phyloP scores from a whole-genome alignment of 2,329 filamentous ascomycete genomes.

The Knufia petricola region DNA sequence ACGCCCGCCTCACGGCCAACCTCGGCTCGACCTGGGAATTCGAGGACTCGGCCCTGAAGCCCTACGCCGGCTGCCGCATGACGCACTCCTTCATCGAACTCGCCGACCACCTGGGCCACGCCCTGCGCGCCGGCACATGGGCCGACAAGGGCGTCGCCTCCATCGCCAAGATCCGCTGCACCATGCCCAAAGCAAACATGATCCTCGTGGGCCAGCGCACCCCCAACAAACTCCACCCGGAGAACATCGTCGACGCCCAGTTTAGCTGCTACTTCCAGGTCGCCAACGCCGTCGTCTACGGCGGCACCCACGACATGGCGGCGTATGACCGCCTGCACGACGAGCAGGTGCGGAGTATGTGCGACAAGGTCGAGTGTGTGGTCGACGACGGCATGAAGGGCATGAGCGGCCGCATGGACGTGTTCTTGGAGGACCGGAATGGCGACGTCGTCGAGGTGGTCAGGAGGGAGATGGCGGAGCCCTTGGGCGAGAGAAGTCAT shows the following conservation, averaged over 20 bases:
- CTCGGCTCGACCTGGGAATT: conserved; percentile 19
- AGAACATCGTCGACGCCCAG: conserved; percentile 28
- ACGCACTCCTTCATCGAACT: conserved; percentile 21
- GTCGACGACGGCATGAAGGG: conserved; percentile 11
- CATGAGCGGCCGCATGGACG: conserved; percentile 7
- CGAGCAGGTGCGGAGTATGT: conserved; percentile 12
- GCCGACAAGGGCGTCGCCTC: conserved; percentile 3
- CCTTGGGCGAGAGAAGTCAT: conserved; percentile 19
- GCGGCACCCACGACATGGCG: conserved; percentile 9
- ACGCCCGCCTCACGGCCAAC: conserved; percentile 8
- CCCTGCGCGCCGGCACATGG: conserved; percentile 1
- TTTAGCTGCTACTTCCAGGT: conserved; percentile 29
- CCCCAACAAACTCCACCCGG: conserved; percentile 28
- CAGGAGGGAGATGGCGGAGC: conserved; percentile 13
- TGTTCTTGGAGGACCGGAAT: conserved; percentile 15
- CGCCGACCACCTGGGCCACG: conserved; percentile 11
- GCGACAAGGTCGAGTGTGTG: conserved; percentile 17
- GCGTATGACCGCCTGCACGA: conserved; percentile 13
- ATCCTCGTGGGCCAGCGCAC: conserved; percentile 26
- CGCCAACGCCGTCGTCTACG: conserved; percentile 14
- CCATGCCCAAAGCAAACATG: conserved; percentile 8
- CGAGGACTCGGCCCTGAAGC: conserved; percentile 18
- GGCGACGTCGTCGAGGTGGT: conserved; percentile 12
- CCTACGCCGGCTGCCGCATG: conserved; percentile 21
- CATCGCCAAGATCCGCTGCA: background rate